Base-by-base conservation (phyloP, 2,329 filamentous ascomycete species). In the Hypoxylon sp. region DNA sequence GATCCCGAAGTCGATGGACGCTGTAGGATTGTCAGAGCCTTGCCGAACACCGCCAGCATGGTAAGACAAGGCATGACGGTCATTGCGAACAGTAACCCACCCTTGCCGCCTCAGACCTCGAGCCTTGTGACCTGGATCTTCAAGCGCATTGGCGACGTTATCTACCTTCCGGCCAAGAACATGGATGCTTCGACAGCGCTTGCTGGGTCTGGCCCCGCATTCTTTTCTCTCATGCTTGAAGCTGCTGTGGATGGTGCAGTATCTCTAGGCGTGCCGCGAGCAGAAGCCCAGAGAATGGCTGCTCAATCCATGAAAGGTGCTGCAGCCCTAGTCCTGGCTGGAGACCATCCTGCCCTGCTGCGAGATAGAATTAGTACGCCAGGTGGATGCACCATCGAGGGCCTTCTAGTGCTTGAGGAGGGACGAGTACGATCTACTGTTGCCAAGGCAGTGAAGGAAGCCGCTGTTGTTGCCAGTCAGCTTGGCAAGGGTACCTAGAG, bases 1-100 rank as follows among this genome's bases (percentile, higher is more conserved):
- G 79, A 81, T 70, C 77, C 81, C 14, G 79, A 80, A 4, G 76
- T 80, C 59, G 81, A 82, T 59, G 82, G 83, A 27, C 80, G 82
- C 39, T 91, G 87, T 78, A 83, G 86, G 43, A 84, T 96, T 46
- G 89, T 96, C 3, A 85, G 93, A 30, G 92, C 91, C 58, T 93
- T 96, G 87, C 93, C 93, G 71, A 96, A 96, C 81, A 94, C 91
- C 0, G 92, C 93, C 9, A 89, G 90, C 25, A 85, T 92, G 51
- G 90, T 96, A 62, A 82, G 92, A 48, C 90, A 96, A 78, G 90
- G 87, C 71, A 96, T 96, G 91, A 95, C 90, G 3, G 88, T 96
- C 57, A 90, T 97, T 70, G 89, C 88, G 50, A 88, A 85, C 47
- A 83, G 85, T 5, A 82, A 81, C 7, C 87, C 89, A 7, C 84